Evolutionary conservation across 2,329 filamentous ascomycete species (phyloP), one percentile per base, ranked within the genome.

Genomic region (Fusarium torulosum): DNA sequence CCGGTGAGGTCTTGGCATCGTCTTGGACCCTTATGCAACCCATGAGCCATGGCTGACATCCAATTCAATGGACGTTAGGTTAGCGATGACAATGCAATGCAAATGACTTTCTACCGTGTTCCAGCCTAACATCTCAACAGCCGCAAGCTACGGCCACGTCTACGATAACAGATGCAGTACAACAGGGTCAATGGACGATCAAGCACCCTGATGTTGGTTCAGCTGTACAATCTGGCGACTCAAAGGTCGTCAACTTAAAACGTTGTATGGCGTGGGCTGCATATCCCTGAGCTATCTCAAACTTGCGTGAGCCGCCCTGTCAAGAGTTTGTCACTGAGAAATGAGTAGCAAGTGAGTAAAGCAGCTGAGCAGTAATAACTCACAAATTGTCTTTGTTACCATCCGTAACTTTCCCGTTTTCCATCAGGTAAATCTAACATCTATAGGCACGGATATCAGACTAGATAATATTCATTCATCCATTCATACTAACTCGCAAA

Each of bases 201-300:
- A 20, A 46, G 29, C 19, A 23, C 38, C 23, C 29, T 33, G n/a
- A 21, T 52, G 53, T 53, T 67, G 59, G 45, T 51, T 46, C 35
- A 59, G 53, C 38, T 31, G 47, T 54, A 33, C 45, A 35, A 56
- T 46, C 9, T 46, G 50, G 27, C 33, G 59, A 43, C 19, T 33
- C 35, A 41, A 31, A 14, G 15, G 46, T 50, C 58, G 52, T 68
- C 68, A 72, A 72, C 59, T 58, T 63, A 67, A 72, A 73, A 72
- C 70, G 67, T 60, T 53, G 59, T 53, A 70, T 62, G 70, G 66
- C 53, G 66, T 25, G 25, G 17, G 15, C 5, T 17, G 54, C 29
- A 66, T 57, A 72, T 63, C 60, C 60, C 63, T 72, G 68, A 61
- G 57, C 51, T 55, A 62, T 63, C 58, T 56, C 57, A 63, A 63